phyloP scores from a whole-genome alignment of 345 rosid genomes.

The Brassica napus region Da-Ae NC_063446.1:39594501-39595000 shows the following conservation, averaged over 20 bases:
- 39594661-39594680: constrained; percentile 95
- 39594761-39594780: constrained; percentile 67
- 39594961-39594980: constrained; percentile 11
- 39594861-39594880: constrained; percentile 95
- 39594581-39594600: constrained; percentile 19
- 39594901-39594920: constrained; percentile 17
- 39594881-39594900: constrained; percentile 93
- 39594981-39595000: background rate
- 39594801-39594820: constrained; percentile 93
- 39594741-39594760: constrained; percentile 10
- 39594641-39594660: constrained; percentile 97
- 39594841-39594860: constrained; percentile 75
- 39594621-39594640: constrained; percentile 99
- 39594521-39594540: constrained; percentile 11
- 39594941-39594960: constrained; percentile 3
- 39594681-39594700: constrained; percentile 82
- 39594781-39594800: constrained; percentile 81
- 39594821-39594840: constrained; percentile 89
- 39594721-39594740: constrained; percentile 9
- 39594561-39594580: constrained; percentile 4
- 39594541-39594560: background rate
- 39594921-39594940: background rate
- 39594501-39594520: constrained; percentile 8
- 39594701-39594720: constrained; percentile 20
- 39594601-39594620: constrained; percentile 83